Conservation (phyloP, 2,329 filamentous ascomycete species). For the Rhynchosporium agropyri region DNA sequence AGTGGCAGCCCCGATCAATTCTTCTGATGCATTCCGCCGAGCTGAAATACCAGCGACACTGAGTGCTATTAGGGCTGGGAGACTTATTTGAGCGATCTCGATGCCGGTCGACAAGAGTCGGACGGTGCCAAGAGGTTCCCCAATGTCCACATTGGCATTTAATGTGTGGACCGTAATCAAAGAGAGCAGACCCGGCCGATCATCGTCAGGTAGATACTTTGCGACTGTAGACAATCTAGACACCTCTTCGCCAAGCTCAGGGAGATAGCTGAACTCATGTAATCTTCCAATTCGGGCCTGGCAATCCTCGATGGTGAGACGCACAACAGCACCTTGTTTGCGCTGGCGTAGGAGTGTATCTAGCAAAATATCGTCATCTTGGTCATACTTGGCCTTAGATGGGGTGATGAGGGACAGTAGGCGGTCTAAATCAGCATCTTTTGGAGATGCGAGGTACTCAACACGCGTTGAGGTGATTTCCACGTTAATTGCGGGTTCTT, state of each 20-base stretch:
- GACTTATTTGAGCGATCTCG: slow-evolving; percentile 78
- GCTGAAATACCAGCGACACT: slow-evolving; percentile 66
- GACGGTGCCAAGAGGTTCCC: slow-evolving; percentile 67
- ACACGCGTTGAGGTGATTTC: slow-evolving; percentile 68
- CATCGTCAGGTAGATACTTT: slow-evolving; percentile 95
- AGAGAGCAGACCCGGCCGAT: slow-evolving; percentile 83
- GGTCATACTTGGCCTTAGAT: slow-evolving; percentile 84
- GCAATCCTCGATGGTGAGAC: slow-evolving; percentile 66
- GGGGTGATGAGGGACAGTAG: slow-evolving; percentile 87
- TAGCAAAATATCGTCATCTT: slow-evolving; percentile 90
- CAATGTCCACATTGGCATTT: slow-evolving; percentile 63
- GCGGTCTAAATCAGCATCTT: slow-evolving; percentile 78
- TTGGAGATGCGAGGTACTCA: slow-evolving; percentile 73
- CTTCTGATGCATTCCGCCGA: slow-evolving; percentile 67
- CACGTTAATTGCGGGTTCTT: slow-evolving; percentile 62
- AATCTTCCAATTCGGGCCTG: slow-evolving; percentile 65
- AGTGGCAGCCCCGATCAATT: slow-evolving; percentile 64
- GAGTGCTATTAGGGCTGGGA: slow-evolving; percentile 82
- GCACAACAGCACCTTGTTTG: slow-evolving; percentile 80
- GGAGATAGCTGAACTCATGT: slow-evolving; percentile 67
- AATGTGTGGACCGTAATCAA: slow-evolving; percentile 68
- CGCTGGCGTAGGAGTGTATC: slow-evolving; percentile 87
- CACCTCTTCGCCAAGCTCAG: slow-evolving; percentile 75
- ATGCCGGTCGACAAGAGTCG: slow-evolving; percentile 61
- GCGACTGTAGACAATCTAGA: slow-evolving; percentile 82